These are phyloP conservation scores for Backusella mclennaniae DNA, from an alignment of 192 early-diverging fungal genomes.

Conservation along the genomic window DNA sequence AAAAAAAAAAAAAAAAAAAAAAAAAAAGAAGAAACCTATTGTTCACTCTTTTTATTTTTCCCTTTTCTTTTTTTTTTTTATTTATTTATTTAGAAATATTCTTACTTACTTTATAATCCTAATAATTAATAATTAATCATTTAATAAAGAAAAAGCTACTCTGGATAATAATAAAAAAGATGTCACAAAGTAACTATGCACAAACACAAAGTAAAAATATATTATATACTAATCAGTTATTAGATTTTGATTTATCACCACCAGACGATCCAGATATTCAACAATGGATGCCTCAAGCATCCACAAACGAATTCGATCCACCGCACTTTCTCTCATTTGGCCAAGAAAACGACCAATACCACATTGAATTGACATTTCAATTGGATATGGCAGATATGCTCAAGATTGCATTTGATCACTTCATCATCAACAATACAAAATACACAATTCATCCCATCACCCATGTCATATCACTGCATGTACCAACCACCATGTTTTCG, in stretches of 20 bases:
- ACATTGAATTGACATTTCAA: constrained; percentile 10
- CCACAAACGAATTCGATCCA: constrained; percentile 17
- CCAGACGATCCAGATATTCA: constrained; percentile 5
- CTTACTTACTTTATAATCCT: too few relatives aligned
- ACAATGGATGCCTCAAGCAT: constrained; percentile 14
- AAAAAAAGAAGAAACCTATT: not conserved
- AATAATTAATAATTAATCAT: not conserved
- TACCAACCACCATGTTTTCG: constrained; percentile 39
- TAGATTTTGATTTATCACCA: constrained; percentile 15
- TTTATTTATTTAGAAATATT: not conserved
- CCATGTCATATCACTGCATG: constrained; percentile 37
- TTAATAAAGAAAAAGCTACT: not conserved
- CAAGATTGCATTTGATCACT: constrained; percentile 42
- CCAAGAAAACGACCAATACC: constrained; percentile 10
- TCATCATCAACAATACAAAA: constrained; percentile 42
- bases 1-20: not conserved
- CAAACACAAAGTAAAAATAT: not conserved
- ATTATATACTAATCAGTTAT: not conserved
- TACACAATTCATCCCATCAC: constrained; percentile 16
- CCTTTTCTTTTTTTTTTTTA: not conserved
- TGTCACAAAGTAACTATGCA: constrained; percentile 6
- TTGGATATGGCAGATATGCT: constrained; percentile 15
- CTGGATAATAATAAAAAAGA: not conserved
- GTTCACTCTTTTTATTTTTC: not conserved
- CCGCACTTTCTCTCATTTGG: constrained; percentile 18